phyloP scores from a whole-genome alignment of 208 protist species.

The Porcisia deanei region DNA sequence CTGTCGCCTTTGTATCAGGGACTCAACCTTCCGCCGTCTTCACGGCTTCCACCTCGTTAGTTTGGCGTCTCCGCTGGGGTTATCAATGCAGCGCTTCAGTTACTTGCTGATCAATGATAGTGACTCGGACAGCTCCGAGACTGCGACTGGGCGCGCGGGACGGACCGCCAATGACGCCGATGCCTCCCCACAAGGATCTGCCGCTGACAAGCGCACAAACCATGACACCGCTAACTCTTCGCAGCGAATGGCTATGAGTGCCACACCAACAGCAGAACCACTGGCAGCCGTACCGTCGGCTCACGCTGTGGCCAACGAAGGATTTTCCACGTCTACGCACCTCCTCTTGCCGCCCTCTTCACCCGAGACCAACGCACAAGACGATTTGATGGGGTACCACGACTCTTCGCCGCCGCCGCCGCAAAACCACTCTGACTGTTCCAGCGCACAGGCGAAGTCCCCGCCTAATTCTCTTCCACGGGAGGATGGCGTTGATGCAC shows the following conservation, averaged over 20 bases:
- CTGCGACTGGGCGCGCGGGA: slow-evolving; percentile 3
- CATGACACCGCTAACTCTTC: not conserved
- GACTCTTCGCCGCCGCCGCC: not conserved
- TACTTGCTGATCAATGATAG: slow-evolving; percentile 60
- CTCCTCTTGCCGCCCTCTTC: not conserved
- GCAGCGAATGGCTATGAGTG: not conserved
- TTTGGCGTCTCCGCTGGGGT: not conserved
- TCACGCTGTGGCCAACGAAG: not conserved
- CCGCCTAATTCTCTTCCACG: not conserved
- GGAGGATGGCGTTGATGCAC: not conserved
- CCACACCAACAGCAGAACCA: not conserved
- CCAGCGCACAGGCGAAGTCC: not conserved
- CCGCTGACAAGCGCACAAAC: not conserved
- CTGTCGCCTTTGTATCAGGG: not conserved
- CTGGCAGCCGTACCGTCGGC: not conserved
- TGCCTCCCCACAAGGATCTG: slow-evolving; percentile 5
- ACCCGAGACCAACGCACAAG: slow-evolving; percentile 5
- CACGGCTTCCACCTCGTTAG: not conserved
- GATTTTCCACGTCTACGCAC: not conserved
- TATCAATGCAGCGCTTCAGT: slow-evolving; percentile 45
- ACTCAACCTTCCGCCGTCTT: not conserved
- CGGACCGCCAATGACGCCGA: not conserved
- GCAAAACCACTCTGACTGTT: not conserved
- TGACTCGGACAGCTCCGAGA: slow-evolving; percentile 52
- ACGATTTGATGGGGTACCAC: not conserved